These are phyloP conservation scores for Scleroderma citrinum DNA, from an alignment of 768 basidiomycete species.

Conservation along the genomic window DNA sequence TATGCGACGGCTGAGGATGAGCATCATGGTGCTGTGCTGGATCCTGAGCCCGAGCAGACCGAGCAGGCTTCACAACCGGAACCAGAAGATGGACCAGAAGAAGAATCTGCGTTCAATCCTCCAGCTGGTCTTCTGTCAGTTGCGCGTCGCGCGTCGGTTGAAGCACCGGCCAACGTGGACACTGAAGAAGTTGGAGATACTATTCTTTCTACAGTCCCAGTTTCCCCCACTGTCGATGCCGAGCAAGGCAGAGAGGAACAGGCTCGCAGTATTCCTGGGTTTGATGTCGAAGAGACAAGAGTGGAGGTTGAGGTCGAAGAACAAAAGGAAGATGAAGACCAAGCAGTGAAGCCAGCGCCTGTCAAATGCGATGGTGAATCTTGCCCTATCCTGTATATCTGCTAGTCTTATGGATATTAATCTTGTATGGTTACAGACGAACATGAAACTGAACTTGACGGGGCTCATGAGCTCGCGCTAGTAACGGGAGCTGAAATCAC, in stretches of 20 bases:
- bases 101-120: conserved; percentile 54
- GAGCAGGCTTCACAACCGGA: not conserved
- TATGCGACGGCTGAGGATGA: conserved; percentile 3
- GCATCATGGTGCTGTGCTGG: not conserved
- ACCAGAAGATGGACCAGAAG: conserved; percentile 30
- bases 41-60: conserved; percentile 5
- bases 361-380: conserved; percentile 37
- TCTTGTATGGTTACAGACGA: conserved; percentile 21
- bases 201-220: conserved; percentile 3
- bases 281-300: conserved; percentile 9
- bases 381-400: conserved; percentile 17
- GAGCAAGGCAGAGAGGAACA: conserved; percentile 1
- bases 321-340: conserved; percentile 7
- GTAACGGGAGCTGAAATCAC: conserved; percentile 5
- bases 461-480: conserved; percentile 6
- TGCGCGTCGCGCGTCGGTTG: conserved; percentile 13
- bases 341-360: conserved; percentile 7
- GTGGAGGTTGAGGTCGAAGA: conserved; percentile 6
- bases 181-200: conserved; percentile 20
- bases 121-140: conserved; percentile 34
- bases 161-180: conserved; percentile 17
- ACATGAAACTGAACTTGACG: conserved; percentile 1
- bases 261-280: conserved; percentile 11
- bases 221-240: not conserved
- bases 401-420: conserved; percentile 26